Conservation (phyloP, 2,329 filamentous ascomycete genomes). For the Tolypocladium guangdongense region DNA sequence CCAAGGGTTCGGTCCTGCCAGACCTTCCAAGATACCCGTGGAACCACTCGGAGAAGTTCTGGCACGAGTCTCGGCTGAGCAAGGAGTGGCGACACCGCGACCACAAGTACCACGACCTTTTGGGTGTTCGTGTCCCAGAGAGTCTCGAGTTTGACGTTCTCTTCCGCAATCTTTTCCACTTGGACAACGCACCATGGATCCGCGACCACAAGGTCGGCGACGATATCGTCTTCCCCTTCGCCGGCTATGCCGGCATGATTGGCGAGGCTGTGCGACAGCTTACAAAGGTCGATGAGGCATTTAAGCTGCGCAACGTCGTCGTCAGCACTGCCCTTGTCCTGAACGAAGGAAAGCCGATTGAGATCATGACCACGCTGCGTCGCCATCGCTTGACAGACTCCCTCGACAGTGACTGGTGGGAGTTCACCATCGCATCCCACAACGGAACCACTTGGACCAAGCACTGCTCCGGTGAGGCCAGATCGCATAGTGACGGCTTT, state of each 20-base stretch:
- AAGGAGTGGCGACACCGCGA: constrained; percentile 2
- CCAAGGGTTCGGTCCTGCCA: neutral
- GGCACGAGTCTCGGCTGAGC: constrained; percentile 5
- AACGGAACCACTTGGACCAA: constrained; percentile 11
- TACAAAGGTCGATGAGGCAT: constrained; percentile 7
- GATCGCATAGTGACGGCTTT: neutral
- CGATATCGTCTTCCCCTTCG: constrained; percentile 29
- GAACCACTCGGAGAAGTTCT: constrained; percentile 5
- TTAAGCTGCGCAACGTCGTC: constrained; percentile 16
- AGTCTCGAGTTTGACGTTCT: constrained; percentile 5
- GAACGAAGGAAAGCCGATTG: constrained; percentile 9
- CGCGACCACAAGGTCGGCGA: constrained; percentile 32
- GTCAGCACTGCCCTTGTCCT: constrained; percentile 20
- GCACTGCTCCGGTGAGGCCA: constrained; percentile 2
- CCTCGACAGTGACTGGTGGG: constrained; percentile 16
- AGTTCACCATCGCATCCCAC: constrained; percentile 16
- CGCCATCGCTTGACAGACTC: constrained; percentile 12
- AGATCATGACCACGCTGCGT: constrained; percentile 21
- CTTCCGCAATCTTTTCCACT: constrained; percentile 11
- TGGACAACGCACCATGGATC: constrained; percentile 23
- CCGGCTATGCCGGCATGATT: constrained; percentile 23
- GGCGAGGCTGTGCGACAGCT: constrained; percentile 12
- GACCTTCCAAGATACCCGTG: constrained; percentile 9
- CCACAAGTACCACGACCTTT: constrained; percentile 5
- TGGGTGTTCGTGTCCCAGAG: constrained; percentile 8